Conservation (phyloP, 176 grass and related monocot species). For the Avena eriantha region DNA sequence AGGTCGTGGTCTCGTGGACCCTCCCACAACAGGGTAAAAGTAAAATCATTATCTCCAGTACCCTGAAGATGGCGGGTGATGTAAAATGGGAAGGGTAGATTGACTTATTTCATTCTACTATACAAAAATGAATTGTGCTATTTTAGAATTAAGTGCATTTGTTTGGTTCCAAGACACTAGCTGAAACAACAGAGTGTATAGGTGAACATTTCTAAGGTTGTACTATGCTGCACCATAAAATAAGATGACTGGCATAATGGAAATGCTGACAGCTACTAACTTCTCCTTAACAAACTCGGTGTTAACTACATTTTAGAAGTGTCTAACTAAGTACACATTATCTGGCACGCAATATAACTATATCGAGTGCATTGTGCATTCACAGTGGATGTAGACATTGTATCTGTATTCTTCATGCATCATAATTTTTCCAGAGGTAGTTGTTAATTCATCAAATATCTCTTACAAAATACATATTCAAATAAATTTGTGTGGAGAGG, state of each 20-base stretch:
- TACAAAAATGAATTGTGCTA: not conserved
- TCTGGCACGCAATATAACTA: not conserved
- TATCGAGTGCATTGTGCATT: slow-evolving; percentile 21
- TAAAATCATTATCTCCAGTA: not conserved
- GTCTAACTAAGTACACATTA: not conserved
- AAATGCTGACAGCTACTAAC: not conserved
- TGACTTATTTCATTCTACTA: not conserved
- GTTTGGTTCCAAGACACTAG: not conserved
- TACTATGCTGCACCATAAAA: not conserved
- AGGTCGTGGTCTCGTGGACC: not conserved
- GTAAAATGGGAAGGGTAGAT: not conserved
- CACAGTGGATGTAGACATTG: slow-evolving; percentile 6
- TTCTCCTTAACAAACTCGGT: slow-evolving; percentile 1
- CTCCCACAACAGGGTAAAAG: not conserved
- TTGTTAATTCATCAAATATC: not conserved
- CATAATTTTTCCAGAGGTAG: not conserved
- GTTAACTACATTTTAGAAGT: not conserved
- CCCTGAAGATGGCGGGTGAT: not conserved
- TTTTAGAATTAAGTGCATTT: not conserved
- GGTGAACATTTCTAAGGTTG: not conserved
- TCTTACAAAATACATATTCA: slow-evolving; percentile 1
- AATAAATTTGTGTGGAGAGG: not conserved
- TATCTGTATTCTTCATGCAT: not conserved
- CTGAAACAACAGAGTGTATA: slow-evolving; percentile 19
- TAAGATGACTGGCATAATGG: not conserved